Conservation (phyloP, 306 rosid genomes). For the Rosa persica region DNA sequence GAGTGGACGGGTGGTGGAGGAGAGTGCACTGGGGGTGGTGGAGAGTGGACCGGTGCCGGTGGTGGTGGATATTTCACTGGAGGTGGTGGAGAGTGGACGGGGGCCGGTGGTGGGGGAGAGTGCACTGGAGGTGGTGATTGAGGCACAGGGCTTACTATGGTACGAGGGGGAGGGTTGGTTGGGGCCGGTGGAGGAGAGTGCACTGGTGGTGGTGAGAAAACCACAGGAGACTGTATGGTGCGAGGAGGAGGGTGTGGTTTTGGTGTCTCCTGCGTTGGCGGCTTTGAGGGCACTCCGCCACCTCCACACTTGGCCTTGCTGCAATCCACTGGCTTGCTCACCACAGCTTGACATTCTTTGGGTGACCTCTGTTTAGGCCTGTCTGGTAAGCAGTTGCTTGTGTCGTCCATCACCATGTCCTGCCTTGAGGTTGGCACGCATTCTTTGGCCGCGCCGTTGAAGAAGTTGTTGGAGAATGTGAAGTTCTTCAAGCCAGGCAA, state of each 20-base stretch:
- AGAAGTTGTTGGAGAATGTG: slow-evolving; percentile 57
- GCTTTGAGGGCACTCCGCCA: slow-evolving; percentile 20
- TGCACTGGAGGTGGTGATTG: no score
- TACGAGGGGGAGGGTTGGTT: no score
- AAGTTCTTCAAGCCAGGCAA: slow-evolving; percentile 54
- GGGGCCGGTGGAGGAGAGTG: not conserved
- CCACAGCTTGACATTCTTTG: slow-evolving; percentile 40
- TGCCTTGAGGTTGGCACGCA: slow-evolving; percentile 42
- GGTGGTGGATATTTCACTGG: not conserved
- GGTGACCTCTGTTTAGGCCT: slow-evolving; percentile 54
- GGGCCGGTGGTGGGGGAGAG: no score
- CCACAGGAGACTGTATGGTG: no score
- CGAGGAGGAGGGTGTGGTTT: not conserved
- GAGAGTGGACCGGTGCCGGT: not conserved
- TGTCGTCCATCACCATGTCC: slow-evolving; percentile 36
- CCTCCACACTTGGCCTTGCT: slow-evolving; percentile 56
- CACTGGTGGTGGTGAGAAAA: not conserved
- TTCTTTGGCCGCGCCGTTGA: slow-evolving; percentile 53
- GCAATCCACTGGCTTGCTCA: slow-evolving; percentile 64
- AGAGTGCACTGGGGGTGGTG: not conserved
- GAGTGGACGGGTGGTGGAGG: not conserved
- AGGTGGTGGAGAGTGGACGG: slow-evolving; percentile 13
- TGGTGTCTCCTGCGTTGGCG: slow-evolving; percentile 11
- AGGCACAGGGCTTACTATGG: no score
- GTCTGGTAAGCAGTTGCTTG: slow-evolving; percentile 51